Evolutionary conservation across 1,284 basidiomycete genomes (phyloP), one percentile per base, ranked within the genome.

Genomic region (Laetiporus sulphureus): DNA sequence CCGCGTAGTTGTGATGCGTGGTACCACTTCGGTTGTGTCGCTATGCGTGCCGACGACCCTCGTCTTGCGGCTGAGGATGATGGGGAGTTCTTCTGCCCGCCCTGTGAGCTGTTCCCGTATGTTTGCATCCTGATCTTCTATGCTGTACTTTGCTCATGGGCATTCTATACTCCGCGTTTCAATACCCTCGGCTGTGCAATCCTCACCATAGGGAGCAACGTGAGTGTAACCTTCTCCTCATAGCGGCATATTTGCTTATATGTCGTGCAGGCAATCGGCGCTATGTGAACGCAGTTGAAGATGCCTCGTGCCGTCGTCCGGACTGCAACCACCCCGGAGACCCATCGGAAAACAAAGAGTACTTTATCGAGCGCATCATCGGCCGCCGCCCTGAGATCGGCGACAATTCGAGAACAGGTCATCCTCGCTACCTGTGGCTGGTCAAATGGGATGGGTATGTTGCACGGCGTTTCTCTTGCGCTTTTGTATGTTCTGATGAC

Each of bases 391-490:
- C 42, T 7, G 6, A 36, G 2, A 18, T 3, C 15, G 45, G 52
- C 3, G 44, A 18, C 5, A 34, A 45, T 3, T 45, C 43, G 21
- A 8, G 46, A 21, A 20, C 4, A 5, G 24, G 21, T 11, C 1
- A 11, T 24, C 37, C 36, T 4, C 29, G 36, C 1, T 57, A 46
- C 23, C 5, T 53, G 29, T 67, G 61, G 60, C 46, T 66, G 23
- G 64, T 64, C 15, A 62, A 63, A 38, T 65, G 63, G 63, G 57
- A 61, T 1, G 64, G 64, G 65, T 65, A 22, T 36, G 59, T 22
- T n/a, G n/a, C n/a, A n/a, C n/a, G n/a, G n/a, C 21, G 19, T 15
- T 13, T 30, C 4, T 23, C 13, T 16, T 16, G 13, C 19, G 10
- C 23, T 15, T 7, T 11, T 3, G 7, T 5, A 4, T 25, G 22